Conservation (phyloP, 2,329 filamentous ascomycete species). For the Ambrosiella beaveri region DNA sequence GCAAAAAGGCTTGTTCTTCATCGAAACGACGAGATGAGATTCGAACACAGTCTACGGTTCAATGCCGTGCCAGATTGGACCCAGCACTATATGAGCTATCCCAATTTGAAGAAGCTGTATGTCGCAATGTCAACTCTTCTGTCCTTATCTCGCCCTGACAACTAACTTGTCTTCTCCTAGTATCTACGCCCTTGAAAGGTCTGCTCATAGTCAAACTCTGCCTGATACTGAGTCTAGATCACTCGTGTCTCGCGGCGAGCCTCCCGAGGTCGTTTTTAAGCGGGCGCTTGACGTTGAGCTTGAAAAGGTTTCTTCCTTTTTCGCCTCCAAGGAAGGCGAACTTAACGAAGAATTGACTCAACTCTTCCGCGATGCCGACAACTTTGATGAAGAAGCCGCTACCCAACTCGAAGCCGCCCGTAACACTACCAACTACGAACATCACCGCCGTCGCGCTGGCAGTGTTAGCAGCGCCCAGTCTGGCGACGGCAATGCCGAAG, state of each 20-base stretch:
- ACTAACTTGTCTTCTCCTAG: conserved; percentile 27
- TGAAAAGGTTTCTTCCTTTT: conserved; percentile 88
- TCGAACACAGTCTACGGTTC: conserved; percentile 98
- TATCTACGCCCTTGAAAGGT: conserved; percentile 90
- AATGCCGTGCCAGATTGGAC: conserved; percentile 99
- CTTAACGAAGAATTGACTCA: conserved; percentile 65
- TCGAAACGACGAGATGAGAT: conserved; percentile 85
- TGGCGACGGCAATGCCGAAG: conserved; percentile 36
- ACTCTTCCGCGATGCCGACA: conserved; percentile 56
- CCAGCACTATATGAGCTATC: conserved; percentile 93
- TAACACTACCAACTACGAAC: conserved; percentile 15
- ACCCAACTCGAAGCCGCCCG: conserved; percentile 23
- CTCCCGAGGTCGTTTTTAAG: conserved; percentile 68
- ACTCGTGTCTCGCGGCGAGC: conserved; percentile 47
- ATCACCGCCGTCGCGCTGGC: conserved; percentile 16
- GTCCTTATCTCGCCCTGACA: not conserved
- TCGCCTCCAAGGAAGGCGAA: conserved; percentile 73
- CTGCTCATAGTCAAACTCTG: conserved; percentile 34
- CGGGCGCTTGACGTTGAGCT: conserved; percentile 73
- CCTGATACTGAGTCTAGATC: conserved; percentile 73
- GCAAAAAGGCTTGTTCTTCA: conserved; percentile 56
- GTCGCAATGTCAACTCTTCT: conserved; percentile 18
- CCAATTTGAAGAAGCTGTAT: conserved; percentile 95
- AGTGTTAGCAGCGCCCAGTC: conserved; percentile 29
- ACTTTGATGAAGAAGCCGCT: conserved; percentile 44